Evolutionary conservation across 306 rosid species (phyloP).

Genomic region (Prunus dulcis): DNA sequence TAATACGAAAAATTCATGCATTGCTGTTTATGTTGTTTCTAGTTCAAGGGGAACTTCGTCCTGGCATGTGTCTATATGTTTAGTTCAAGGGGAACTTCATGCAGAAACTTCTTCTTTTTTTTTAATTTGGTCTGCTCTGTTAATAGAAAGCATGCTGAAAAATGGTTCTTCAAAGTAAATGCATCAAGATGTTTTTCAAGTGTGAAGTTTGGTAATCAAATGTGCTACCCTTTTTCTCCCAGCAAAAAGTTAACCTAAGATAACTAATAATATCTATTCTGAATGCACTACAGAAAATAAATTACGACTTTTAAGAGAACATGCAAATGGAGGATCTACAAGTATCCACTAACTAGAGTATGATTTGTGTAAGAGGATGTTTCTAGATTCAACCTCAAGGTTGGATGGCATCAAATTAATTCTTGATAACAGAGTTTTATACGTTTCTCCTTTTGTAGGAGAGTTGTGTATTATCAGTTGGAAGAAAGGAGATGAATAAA

Average conservation of each 20-base stretch:
- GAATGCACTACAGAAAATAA: not conserved
- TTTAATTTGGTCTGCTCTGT: no score
- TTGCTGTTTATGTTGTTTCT: not conserved
- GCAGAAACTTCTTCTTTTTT: not conserved
- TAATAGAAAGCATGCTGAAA: not conserved
- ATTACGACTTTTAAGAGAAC: not conserved
- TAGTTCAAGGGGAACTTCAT: no score
- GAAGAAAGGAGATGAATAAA: no score
- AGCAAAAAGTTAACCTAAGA: not conserved
- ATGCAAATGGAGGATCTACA: not conserved
- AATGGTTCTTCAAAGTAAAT: no score
- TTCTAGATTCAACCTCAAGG: not conserved
- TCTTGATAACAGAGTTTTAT: no score
- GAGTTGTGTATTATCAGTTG: no score
- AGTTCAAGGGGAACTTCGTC: not conserved
- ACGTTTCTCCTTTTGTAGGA: no score
- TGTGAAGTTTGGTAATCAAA: not conserved
- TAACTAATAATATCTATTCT: not conserved
- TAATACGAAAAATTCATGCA: no score
- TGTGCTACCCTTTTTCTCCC: not conserved
- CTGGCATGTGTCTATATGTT: not conserved
- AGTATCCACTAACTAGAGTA: not conserved
- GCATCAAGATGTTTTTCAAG: not conserved
- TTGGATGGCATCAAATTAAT: no score
- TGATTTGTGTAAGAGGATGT: not conserved